Evolutionary conservation across 1,139 yeast genomes (phyloP).

Genomic region (Diutina neorugosa): DNA sequence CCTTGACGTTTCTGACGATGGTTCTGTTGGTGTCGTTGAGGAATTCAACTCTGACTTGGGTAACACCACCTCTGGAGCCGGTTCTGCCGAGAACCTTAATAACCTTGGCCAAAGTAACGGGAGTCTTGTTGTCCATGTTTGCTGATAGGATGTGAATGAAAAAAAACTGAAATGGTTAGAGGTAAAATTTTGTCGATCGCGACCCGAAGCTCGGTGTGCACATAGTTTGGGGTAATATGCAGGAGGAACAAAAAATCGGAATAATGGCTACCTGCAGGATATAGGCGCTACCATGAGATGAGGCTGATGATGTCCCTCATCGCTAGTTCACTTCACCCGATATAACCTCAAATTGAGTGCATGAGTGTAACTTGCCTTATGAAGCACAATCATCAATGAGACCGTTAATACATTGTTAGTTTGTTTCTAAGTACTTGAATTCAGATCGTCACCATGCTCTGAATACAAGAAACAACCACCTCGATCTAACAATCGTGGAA

Average conservation of each 20-base stretch:
- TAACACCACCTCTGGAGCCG: slow-evolving; percentile 99
- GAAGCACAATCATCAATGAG: too few relatives aligned
- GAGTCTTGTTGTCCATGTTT: slow-evolving; percentile 67
- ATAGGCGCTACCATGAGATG: background rate
- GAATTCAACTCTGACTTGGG: slow-evolving; percentile 99
- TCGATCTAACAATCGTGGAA: too few relatives aligned
- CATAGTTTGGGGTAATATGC: background rate
- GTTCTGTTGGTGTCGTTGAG: slow-evolving; percentile 97
- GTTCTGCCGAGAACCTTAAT: slow-evolving; percentile 99
- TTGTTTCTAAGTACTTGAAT: too few relatives aligned
- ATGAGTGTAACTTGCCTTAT: too few relatives aligned
- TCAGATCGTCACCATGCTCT: too few relatives aligned
- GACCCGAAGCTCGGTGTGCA: background rate
- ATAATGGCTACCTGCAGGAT: background rate
- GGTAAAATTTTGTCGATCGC: background rate
- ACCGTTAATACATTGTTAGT: too few relatives aligned
- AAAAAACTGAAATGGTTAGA: background rate
- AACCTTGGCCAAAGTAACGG: slow-evolving; percentile 98
- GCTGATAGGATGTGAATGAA: background rate
- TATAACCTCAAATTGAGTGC: too few relatives aligned
- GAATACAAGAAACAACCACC: too few relatives aligned
- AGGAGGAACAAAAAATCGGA: background rate
- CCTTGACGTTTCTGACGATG: slow-evolving; percentile 99
- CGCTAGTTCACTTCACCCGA: too few relatives aligned
- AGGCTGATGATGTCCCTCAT: background rate